phyloP scores from a whole-genome alignment of 257 asterid species.

The Paulownia fortunei region DNA sequence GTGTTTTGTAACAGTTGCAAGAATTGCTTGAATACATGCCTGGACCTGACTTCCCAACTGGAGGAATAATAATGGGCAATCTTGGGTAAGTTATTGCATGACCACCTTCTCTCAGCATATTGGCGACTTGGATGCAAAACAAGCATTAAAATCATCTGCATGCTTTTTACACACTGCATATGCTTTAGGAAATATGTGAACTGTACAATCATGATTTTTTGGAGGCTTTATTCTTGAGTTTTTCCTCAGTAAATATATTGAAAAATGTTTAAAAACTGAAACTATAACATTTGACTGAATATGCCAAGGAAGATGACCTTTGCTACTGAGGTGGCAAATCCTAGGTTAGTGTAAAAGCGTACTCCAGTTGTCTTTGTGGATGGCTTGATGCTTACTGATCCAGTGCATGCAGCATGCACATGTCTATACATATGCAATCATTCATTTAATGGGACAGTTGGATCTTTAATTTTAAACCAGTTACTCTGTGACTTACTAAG shows the following conservation, averaged over 20 bases:
- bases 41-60: conserved; percentile 99
- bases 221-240: not conserved
- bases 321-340: not conserved
- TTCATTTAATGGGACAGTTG: not conserved
- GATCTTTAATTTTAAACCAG: not conserved
- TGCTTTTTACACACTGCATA: conserved; percentile 4
- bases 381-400: not conserved
- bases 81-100: conserved; percentile 64
- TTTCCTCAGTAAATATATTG: not conserved
- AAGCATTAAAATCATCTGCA: not conserved
- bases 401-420: not conserved
- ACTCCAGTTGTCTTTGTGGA: not conserved
- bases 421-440: not conserved
- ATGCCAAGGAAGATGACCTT: conserved; percentile 3
- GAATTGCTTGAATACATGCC: conserved; percentile 98
- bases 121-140: conserved; percentile 22
- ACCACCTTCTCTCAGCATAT: conserved; percentile 4
- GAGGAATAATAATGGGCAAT: conserved; percentile 96
- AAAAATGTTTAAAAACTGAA: not conserved
- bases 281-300: too few species aligned
- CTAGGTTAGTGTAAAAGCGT: not conserved
- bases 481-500: not conserved
- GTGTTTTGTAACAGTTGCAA: conserved; percentile 66
- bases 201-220: not conserved
- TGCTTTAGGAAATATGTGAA: conserved; percentile 6